phyloP scores from a whole-genome alignment of 2,329 filamentous ascomycete species.

The Cladosporium sp. region DNA sequence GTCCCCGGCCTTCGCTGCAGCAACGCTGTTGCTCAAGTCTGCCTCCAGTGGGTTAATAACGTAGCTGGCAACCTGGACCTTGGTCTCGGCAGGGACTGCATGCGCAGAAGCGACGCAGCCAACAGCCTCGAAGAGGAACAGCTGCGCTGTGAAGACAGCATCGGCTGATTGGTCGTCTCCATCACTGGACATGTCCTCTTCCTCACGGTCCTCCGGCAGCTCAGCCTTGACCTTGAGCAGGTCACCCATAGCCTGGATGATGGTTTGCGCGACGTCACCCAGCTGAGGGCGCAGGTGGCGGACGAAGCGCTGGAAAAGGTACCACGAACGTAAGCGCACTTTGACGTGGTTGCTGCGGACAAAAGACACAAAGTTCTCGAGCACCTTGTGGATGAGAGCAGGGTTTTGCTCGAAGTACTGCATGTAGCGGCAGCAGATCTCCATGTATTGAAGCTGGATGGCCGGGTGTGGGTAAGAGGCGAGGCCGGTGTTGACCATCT shows the following conservation, averaged over 20 bases:
- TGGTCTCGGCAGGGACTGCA: conserved; percentile 74
- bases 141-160: conserved; percentile 82
- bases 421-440: conserved; percentile 92
- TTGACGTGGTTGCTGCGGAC: conserved; percentile 85
- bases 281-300: conserved; percentile 82
- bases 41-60: conserved; percentile 85
- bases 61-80: conserved; percentile 79
- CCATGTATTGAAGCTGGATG: conserved; percentile 95
- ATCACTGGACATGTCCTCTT: conserved; percentile 93
- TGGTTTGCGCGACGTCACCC: conserved; percentile 82
- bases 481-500: conserved; percentile 90
- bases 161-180: conserved; percentile 88
- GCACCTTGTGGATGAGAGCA: conserved; percentile 74
- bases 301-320: conserved; percentile 88
- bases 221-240: conserved; percentile 89
- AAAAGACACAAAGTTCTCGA: conserved; percentile 87
- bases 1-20: conserved; percentile 73
- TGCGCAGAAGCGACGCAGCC: conserved; percentile 84
- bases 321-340: conserved; percentile 91
- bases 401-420: conserved; percentile 85
- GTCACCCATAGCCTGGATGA: conserved; percentile 86
- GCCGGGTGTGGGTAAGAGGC: conserved; percentile 84
- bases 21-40: conserved; percentile 81
- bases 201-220: conserved; percentile 69
- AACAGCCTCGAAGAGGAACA: conserved; percentile 92